Conservation (phyloP, 805 yeast genomes). For the Candida maltosa region DNA sequence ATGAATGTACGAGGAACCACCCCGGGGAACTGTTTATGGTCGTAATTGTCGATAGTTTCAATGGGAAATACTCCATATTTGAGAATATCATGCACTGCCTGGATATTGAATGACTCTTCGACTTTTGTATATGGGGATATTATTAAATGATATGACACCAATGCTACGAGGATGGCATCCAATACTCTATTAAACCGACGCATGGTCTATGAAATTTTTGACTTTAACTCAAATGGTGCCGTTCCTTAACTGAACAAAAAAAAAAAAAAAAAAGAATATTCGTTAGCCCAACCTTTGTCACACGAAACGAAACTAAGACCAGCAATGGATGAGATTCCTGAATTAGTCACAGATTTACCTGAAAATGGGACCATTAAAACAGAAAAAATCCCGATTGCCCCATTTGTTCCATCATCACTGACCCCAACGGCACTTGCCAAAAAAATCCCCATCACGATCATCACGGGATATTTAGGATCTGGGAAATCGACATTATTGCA, state of each 20-base stretch:
- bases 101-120: slow-evolving; percentile 89
- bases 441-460: slow-evolving; percentile 85
- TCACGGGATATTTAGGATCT: slow-evolving; percentile 93
- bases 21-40: slow-evolving; percentile 81
- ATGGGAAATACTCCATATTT: slow-evolving; percentile 51
- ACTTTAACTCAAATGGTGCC: no score
- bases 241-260: no score
- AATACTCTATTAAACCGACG: neutral
- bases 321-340: slow-evolving; percentile 31
- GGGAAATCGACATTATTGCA: slow-evolving; percentile 89
- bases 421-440: slow-evolving; percentile 11
- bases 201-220: no score
- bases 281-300: neutral
- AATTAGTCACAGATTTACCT: slow-evolving; percentile 24
- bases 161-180: neutral
- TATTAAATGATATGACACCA: slow-evolving; percentile 36
- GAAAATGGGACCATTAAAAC: slow-evolving; percentile 4
- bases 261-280: no score
- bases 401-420: slow-evolving; percentile 9
- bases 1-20: slow-evolving; percentile 83
- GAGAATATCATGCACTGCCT: slow-evolving; percentile 81
- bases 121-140: slow-evolving; percentile 85
- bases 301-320: no score
- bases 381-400: slow-evolving; percentile 1
- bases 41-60: slow-evolving; percentile 45